phyloP scores from a whole-genome alignment of 257 asterid genomes.

The Plantago major region DNA sequence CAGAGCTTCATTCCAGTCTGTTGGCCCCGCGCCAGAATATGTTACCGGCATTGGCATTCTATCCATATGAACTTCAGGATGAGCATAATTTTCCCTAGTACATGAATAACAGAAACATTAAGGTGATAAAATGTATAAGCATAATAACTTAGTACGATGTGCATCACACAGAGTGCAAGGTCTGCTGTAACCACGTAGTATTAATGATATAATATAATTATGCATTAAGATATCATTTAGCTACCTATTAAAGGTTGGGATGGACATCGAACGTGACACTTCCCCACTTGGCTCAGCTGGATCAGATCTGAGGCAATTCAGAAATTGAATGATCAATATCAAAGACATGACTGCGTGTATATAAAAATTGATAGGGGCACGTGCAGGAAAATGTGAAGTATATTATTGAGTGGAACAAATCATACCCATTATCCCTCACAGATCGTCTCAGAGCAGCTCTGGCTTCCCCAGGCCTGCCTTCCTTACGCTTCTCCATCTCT shows the following conservation, averaged over 20 bases:
- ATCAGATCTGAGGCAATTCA: conserved; percentile 53
- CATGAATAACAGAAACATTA: conserved; percentile 4
- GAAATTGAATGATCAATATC: conserved; percentile 12
- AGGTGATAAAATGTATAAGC: not conserved
- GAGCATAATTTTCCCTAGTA: conserved; percentile 69
- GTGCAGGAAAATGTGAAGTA: too few relatives aligned
- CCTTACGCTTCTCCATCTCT: conserved; percentile 95
- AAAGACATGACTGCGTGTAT: too few relatives aligned
- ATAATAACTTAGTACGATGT: not conserved
- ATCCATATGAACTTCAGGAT: conserved; percentile 60
- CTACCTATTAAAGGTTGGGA: conserved; percentile 66
- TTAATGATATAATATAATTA: not conserved
- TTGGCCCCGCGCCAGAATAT: conserved; percentile 63
- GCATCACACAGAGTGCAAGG: conserved; percentile 6
- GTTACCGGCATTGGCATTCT: conserved; percentile 49
- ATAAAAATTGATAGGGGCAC: too few relatives aligned
- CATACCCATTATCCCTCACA: conserved; percentile 94
- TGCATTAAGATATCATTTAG: not conserved
- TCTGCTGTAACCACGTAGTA: not conserved
- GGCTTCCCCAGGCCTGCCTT: conserved; percentile 96
- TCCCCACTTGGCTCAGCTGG: conserved; percentile 95
- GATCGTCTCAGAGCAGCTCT: conserved; percentile 93
- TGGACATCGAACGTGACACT: conserved; percentile 53
- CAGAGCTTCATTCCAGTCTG: conserved; percentile 95
- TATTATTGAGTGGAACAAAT: not conserved